Evolutionary conservation across 495 filamentous ascomycete species (phyloP), one percentile per base, ranked within the genome.

Genomic region (Penicillium turbatum): DNA sequence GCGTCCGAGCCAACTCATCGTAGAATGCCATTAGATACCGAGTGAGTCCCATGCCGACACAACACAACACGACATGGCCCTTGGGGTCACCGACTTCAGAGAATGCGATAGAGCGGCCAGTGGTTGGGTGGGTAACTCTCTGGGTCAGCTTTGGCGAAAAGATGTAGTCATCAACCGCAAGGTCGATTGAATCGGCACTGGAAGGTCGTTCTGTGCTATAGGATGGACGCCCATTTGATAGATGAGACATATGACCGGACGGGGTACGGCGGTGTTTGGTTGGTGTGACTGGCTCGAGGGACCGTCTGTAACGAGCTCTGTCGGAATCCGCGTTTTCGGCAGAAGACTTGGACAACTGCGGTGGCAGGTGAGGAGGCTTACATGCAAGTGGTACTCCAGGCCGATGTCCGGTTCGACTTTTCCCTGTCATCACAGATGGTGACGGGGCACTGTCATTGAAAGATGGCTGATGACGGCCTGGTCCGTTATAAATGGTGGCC

Each of bases 1-100:
- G 79, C 1, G 90, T 90, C 56, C 88, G 74, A 13, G 95, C 93
- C 53, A 99, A 77, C 65, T 99, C 92, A 67, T 99, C 93, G 62
- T 99, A 99, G 61, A 99, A 99, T 5, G 91, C 90, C 57, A 88
- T 96, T 48, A 99, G 85, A 66, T 95, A 97, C 66, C 93, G 84
- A 6, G 93, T 99, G 51, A 99, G 67, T 1, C 93, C 93, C 93
- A 99, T 99, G 27, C 93, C 93, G 9, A 99, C 89, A 66, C 95
- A 99, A 68, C 91, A 92, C 39, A 99, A 89, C 19, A 99, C 89
- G 7, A 91, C 92, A 63, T 86, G 91, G 9, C 93, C 93, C 45
- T 89, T 82, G 0, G 91, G 88, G 62, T 97, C 90, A 17, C 93
- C 93, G 16, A 99, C 93, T 71, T 99, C 95, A 0, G 92, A 96